Base-by-base conservation (phyloP, 148 eudicot species). In the Camellia granthamiana region DNA sequence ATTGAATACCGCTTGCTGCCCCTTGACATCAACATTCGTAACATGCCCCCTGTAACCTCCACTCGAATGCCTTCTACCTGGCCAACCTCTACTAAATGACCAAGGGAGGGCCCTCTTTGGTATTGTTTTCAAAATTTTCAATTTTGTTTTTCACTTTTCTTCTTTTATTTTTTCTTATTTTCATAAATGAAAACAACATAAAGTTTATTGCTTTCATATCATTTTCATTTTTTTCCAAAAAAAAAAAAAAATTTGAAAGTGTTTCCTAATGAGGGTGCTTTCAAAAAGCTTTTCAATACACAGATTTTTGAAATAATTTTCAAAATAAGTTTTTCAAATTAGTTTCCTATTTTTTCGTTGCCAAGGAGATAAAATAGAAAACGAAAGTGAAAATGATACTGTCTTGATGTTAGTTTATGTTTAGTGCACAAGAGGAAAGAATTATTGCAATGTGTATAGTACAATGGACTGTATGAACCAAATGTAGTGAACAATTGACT, bases 1-100 rank as follows among this genome's bases (percentile, higher is more conserved):
- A 81, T 92, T 0, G 97, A 92, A 52, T 92, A 86, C 9, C 88
- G 91, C 1, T n/a, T 86, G 10, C 84, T 78, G 51, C 92, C 94
- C 0, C 44, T 82, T 6, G 89, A 86, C 78, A 65, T 89, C 69
- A 88, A 91, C 58, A 49, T 86, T 38, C 82, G 87, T 4, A 79
- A 81, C 30, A 77, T 92, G 85, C 88, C 94, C 1, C 64, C 86
- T 2, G 18, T 77, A 13, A 75, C 10, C 60, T 74, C 84, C 79
- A 78, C 78, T 64, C 79, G 78, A 12, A 5, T 80, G 60, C 84
- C 88, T 7, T 23, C 90, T 4, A 78, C 72, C 14, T 84, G 85
- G 88, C 18, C 79, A 14, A 56, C 75, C 67, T 55, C 75, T 70
- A 62, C 15, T 63, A 47, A 61, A 38, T 61, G 41, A 60, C 51